These are phyloP conservation scores for Ustilago shanxiensis DNA, from an alignment of 1,284 basidiomycete genomes.

Conservation along the genomic window DNA sequence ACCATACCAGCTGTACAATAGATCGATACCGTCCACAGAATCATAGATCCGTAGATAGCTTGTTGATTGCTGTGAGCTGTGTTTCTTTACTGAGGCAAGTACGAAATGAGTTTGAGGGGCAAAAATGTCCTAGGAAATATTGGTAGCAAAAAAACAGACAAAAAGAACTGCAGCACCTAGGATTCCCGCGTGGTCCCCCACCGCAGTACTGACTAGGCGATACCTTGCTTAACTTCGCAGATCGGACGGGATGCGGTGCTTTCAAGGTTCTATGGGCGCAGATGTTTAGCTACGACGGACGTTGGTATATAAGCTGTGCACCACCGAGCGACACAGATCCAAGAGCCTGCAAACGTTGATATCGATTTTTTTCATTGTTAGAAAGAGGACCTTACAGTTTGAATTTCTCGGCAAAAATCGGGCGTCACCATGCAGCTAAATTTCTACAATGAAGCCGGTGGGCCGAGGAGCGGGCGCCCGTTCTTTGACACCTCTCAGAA, in stretches of 20 bases:
- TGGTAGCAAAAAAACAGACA: background rate
- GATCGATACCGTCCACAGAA: background rate
- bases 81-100: too few species aligned
- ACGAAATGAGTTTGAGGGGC: background rate
- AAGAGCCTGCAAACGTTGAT: too few species aligned
- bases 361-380: too few species aligned
- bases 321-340: too few species aligned
- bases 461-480: background rate
- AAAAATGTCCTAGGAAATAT: background rate
- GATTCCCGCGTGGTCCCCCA: constrained; percentile 86
- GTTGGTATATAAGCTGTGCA: too few species aligned
- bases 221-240: constrained; percentile 83
- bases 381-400: background rate
- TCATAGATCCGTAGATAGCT: background rate
- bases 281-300: constrained; percentile 70
- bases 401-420: constrained; percentile 4
- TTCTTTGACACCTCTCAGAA: background rate
- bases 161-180: constrained; percentile 80
- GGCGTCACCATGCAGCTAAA: constrained; percentile 2
- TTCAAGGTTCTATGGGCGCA: constrained; percentile 83
- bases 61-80: too few species aligned
- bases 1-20: background rate
- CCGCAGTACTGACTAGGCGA: constrained; percentile 85
- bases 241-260: constrained; percentile 84
- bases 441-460: background rate